Conservation (phyloP, 495 filamentous ascomycete species). For the Trichoderma reesei region DNA sequence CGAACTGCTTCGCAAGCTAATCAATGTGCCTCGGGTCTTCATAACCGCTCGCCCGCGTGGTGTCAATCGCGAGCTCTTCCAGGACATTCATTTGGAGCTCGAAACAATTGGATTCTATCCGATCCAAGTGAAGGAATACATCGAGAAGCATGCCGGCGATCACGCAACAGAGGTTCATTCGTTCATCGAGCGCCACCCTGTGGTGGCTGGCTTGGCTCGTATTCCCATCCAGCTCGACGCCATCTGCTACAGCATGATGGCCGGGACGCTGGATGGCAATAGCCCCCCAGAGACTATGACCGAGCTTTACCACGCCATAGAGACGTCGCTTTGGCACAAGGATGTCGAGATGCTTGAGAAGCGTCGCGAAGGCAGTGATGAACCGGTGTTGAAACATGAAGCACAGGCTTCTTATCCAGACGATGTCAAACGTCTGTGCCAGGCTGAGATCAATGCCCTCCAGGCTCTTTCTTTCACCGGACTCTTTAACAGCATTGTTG, state of each 20-base stretch:
- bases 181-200: conserved; percentile 21
- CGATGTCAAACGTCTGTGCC: background rate
- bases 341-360: conserved; percentile 7
- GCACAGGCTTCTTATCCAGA: background rate
- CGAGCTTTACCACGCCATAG: conserved; percentile 6
- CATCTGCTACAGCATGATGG: conserved; percentile 24
- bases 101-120: conserved; percentile 21
- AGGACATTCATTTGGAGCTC: conserved; percentile 15
- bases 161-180: conserved; percentile 16
- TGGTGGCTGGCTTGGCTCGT: conserved; percentile 24
- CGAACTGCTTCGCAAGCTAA: conserved; percentile 11
- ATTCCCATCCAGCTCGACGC: conserved; percentile 33
- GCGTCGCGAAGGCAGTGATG: background rate
- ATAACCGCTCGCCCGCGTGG: conserved; percentile 20
- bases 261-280: background rate
- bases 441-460: conserved; percentile 1
- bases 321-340: conserved; percentile 3
- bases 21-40: conserved; percentile 20
- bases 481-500: background rate
- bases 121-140: conserved; percentile 19
- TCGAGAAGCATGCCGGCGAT: conserved; percentile 9
- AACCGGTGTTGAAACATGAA: background rate
- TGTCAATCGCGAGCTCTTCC: background rate
- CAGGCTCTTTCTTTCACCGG: conserved; percentile 2
- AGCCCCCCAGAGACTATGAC: conserved; percentile 3